Percentiles rank a stretch among this genome's conserved stretches.
Evolutionary conservation across 2,329 filamentous ascomycete genomes (phyloP).

Genomic region (Fusarium cicatricum): DNA sequence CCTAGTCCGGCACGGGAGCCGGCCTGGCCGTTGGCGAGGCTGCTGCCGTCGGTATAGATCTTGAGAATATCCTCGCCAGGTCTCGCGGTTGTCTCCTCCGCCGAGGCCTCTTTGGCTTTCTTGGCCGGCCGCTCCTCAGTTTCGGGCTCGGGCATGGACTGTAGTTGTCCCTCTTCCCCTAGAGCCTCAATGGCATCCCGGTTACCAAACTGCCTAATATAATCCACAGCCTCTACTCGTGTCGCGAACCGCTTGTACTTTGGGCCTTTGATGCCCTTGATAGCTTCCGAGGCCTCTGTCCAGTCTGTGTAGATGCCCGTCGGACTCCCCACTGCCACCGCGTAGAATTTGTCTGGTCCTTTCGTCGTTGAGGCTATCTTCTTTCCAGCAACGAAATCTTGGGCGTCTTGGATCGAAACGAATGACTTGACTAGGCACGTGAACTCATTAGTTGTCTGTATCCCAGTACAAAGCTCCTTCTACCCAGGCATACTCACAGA

Average conservation of each 20-base stretch:
- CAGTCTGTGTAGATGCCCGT: constrained; percentile 71
- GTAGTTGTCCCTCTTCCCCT: constrained; percentile 42
- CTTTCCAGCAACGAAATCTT: constrained; percentile 75
- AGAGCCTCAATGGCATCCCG: constrained; percentile 53
- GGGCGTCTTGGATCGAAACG: constrained; percentile 74
- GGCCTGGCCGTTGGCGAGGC: constrained; percentile 63
- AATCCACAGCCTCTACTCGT: constrained; percentile 78
- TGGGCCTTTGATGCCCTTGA: constrained; percentile 74
- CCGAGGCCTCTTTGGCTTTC: constrained; percentile 41
- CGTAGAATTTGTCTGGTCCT: constrained; percentile 63
- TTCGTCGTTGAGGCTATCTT: constrained; percentile 49
- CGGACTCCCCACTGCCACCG: constrained; percentile 64
- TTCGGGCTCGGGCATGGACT: constrained; percentile 21
- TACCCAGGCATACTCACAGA: constrained; percentile 64
- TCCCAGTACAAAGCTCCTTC: neutral
- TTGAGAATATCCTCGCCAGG: constrained; percentile 41
- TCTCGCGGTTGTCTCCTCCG: constrained; percentile 32
- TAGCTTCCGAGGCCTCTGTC: constrained; percentile 75
- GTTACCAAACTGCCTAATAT: constrained; percentile 65
- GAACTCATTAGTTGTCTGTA: constrained; percentile 15
- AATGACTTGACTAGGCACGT: constrained; percentile 78
- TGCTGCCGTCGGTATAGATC: constrained; percentile 71
- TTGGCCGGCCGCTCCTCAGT: constrained; percentile 33
- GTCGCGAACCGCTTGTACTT: constrained; percentile 76
- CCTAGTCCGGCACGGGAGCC: constrained; percentile 68